phyloP scores from a whole-genome alignment of 306 rosid genomes.

The Vicia sativa region DNA sequence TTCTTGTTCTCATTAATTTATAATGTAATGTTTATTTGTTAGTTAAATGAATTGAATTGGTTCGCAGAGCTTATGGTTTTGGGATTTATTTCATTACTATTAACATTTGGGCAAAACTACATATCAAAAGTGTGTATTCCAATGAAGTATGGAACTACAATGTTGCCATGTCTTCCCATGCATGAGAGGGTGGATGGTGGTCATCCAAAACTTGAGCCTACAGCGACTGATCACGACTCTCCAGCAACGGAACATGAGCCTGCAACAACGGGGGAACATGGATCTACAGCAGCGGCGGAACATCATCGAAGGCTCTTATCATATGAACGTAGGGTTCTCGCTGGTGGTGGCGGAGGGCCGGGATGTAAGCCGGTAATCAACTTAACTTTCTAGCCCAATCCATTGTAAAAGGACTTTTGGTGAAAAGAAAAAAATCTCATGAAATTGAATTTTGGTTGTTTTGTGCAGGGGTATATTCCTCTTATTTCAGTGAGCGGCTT shows the following conservation, averaged over 20 bases:
- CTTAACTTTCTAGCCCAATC: constrained; percentile 22
- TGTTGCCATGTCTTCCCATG: constrained; percentile 68
- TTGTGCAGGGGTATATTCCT: constrained; percentile 63
- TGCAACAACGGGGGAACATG: not conserved
- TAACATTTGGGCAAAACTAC: constrained; percentile 84
- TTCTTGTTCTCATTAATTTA: not conserved
- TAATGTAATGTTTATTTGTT: not conserved
- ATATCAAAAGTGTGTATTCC: constrained; percentile 68
- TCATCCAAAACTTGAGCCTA: not conserved
- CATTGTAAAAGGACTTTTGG: not conserved
- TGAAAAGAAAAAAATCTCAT: not conserved
- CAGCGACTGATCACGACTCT: not conserved
- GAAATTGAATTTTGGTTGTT: constrained; percentile 16
- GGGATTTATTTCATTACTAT: constrained; percentile 86
- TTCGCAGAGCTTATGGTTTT: constrained; percentile 93
- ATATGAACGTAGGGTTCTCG: constrained; percentile 66
- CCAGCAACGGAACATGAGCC: not conserved
- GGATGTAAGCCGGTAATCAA: constrained; percentile 42
- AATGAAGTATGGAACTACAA: constrained; percentile 43
- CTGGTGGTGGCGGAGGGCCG: constrained; percentile 23
- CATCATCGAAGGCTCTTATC: constrained; percentile 67
- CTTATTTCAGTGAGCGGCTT: constrained; percentile 75
- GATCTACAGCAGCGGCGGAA: not conserved
- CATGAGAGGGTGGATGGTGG: not conserved
- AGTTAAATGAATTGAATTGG: not conserved